Base-by-base conservation (phyloP, 805 yeast genomes). In the Candida insectalens region DNA sequence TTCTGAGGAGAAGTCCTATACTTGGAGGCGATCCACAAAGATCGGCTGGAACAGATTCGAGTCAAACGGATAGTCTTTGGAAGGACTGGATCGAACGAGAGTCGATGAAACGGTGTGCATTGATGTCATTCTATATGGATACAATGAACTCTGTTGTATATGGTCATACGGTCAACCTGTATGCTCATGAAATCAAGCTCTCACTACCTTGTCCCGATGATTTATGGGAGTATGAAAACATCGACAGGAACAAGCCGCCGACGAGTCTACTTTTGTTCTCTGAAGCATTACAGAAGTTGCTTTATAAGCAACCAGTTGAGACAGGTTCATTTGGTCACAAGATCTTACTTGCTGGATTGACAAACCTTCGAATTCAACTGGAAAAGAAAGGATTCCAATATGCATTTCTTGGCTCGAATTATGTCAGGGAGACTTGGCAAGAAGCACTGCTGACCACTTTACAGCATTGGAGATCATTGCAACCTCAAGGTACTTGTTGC, bases 81-180 rank as follows among this genome's bases (percentile, higher is more conserved):
- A 44, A 65, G 51, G 62, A 66, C 33, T 83, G 94, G 92, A 77
- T 82, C 14, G 83, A 80, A 33, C 71, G 73, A 33, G 94, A 83
- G 49, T 68, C 76, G 30, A 63, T 80, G 65, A 83, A 83, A 49
- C 57, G 94, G 36, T 67, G 77, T 1, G 82, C 88, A 0, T 69
- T 78, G 41, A 70, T 80, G 71, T 83, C 88, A 1, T 83, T 83
- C 46, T 77, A 77, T 47, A 56, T 79, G 34, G 94, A 83, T 51
- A 72, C 78, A 1, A 64, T 76, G 2, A 87, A 83, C 58, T 79
- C 83, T 19, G 70, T 77, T 9, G 69, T 81, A 25, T 83, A 76
- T 50, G 77, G 88, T 3, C 89, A 83, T 51, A 67, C 77, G 28
- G 55, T 69, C 27, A 54, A 69, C 32, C 58, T 70, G 21, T 62